These are phyloP conservation scores for Cadophora sp. DNA, from an alignment of 2,329 filamentous ascomycete species.

Conservation along the genomic window DNA sequence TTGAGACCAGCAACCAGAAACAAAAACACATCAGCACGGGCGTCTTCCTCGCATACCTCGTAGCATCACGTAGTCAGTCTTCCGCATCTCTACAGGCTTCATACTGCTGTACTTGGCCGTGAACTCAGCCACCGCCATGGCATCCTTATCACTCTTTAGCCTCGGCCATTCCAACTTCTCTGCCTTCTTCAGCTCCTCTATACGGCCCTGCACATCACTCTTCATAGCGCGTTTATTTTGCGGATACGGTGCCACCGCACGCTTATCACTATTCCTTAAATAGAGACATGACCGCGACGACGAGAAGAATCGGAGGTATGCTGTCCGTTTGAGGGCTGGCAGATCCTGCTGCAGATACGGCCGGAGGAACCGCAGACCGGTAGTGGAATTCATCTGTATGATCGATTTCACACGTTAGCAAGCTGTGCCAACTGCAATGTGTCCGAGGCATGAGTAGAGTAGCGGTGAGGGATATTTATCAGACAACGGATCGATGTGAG, in stretches of 20 bases:
- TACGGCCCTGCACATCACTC: slow-evolving; percentile 51
- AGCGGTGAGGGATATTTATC: slow-evolving; percentile 42
- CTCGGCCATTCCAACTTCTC: slow-evolving; percentile 64
- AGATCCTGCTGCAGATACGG: slow-evolving; percentile 58
- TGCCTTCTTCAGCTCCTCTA: slow-evolving; percentile 58
- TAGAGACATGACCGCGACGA: slow-evolving; percentile 21
- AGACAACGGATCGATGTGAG: slow-evolving; percentile 58
- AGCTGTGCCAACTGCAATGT: slow-evolving; percentile 7
- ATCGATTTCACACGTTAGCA: slow-evolving; percentile 32
- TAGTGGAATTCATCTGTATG: slow-evolving; percentile 53
- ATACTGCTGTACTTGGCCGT: slow-evolving; percentile 46
- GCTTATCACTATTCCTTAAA: not conserved
- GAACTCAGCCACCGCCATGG: slow-evolving; percentile 46
- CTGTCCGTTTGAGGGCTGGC: slow-evolving; percentile 46
- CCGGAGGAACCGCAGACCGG: slow-evolving; percentile 59
- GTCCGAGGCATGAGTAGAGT: slow-evolving; percentile 13
- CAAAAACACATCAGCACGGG: not conserved
- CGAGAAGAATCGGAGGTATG: slow-evolving; percentile 58
- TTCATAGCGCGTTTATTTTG: not conserved
- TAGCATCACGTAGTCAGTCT: slow-evolving; percentile 34
- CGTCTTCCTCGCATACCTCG: slow-evolving; percentile 36
- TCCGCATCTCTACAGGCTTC: slow-evolving; percentile 41
- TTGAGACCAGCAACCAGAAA: no score
- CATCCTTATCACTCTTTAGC: slow-evolving; percentile 45
- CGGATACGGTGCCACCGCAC: not conserved